A percentile compares a stretch with the other conserved stretches of the same genome.
These are phyloP conservation scores for Pseudogymnoascus sp. DNA, from an alignment of 2,329 filamentous ascomycete genomes.

Conservation along the genomic window DNA sequence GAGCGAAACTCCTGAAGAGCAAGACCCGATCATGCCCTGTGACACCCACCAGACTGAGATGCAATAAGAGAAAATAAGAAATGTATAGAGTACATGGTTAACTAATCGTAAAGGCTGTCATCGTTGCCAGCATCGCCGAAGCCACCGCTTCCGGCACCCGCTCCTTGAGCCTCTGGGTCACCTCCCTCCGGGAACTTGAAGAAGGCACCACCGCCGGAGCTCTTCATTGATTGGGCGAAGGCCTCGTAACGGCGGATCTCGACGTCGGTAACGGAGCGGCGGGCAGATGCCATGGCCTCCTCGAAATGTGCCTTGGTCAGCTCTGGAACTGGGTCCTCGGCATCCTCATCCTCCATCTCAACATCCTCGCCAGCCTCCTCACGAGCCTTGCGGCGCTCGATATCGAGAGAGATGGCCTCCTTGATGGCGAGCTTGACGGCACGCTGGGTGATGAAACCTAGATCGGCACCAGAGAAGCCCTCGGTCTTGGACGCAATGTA, in stretches of 20 bases:
- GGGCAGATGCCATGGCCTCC: slow-evolving; percentile 93
- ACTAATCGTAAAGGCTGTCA: slow-evolving; percentile 93
- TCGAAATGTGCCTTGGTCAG: slow-evolving; percentile 96
- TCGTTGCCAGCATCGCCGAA: slow-evolving; percentile 88
- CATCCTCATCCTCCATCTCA: slow-evolving; percentile 74
- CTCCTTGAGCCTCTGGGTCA: slow-evolving; percentile 60
- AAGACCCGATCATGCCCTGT: slow-evolving; percentile 11
- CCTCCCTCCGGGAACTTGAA: slow-evolving; percentile 85
- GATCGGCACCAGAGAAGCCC: slow-evolving; percentile 98
- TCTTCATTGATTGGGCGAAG: slow-evolving; percentile 99
- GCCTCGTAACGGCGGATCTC: slow-evolving; percentile 98
- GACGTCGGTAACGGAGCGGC: slow-evolving; percentile 89
- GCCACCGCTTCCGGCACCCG: slow-evolving; percentile 50
- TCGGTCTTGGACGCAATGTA: slow-evolving; percentile 97
- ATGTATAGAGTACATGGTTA: slow-evolving; percentile 19
- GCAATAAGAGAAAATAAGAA: slow-evolving; percentile 21
- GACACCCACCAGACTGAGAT: slow-evolving; percentile 11
- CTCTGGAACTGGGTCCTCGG: slow-evolving; percentile 89
- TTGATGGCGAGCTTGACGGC: slow-evolving; percentile 99
- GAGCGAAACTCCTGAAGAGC: not conserved
- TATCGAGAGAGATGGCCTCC: slow-evolving; percentile 82
- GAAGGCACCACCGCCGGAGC: slow-evolving; percentile 86
- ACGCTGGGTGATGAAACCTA: slow-evolving; percentile 97
- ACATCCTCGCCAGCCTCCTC: slow-evolving; percentile 76
- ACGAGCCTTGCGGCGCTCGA: slow-evolving; percentile 81